A percentile compares a stretch with the other conserved stretches of the same genome.
phyloP scores from a whole-genome alignment of 2,329 filamentous ascomycete genomes.

The Aspergillus awamori region DNA sequence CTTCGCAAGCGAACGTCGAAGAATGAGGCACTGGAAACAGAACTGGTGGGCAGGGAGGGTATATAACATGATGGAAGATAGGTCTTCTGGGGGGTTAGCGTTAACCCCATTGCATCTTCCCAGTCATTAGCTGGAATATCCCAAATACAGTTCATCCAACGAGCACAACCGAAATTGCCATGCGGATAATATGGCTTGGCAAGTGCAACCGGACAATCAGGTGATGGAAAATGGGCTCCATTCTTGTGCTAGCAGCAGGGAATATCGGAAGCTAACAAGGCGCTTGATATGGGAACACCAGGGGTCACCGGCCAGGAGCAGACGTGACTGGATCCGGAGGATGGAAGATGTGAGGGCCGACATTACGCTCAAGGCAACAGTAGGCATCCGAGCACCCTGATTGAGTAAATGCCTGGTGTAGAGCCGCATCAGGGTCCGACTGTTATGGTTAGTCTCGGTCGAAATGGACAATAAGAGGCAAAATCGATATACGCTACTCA shows the following conservation, averaged over 20 bases:
- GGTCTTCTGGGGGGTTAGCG: neutral
- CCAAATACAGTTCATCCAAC: constrained; percentile 1
- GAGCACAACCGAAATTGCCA: constrained; percentile 10
- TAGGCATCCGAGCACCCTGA: constrained; percentile 1
- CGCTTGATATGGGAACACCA: constrained; percentile 7
- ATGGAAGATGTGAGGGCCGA: neutral
- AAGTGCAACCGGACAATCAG: constrained; percentile 9
- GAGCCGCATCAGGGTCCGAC: constrained; percentile 5
- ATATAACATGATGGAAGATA: constrained; percentile 5
- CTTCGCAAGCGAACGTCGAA: constrained; percentile 22
- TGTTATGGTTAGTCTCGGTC: constrained; percentile 1
- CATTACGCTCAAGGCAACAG: constrained; percentile 11
- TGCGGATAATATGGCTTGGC: constrained; percentile 7
- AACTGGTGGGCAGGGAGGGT: constrained; percentile 16
- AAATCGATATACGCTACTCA: neutral
- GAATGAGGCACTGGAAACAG: constrained; percentile 12
- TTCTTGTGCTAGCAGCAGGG: constrained; percentile 22
- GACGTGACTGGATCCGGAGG: constrained; percentile 2
- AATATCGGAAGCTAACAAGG: constrained; percentile 23
- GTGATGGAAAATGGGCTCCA: neutral
- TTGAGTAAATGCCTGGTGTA: neutral
- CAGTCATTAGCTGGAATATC: neutral
- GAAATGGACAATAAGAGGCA: constrained; percentile 2
- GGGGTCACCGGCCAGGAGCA: constrained; percentile 6
- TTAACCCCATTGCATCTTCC: neutral